Conservation (phyloP, 1,139 yeast species). For the Blastobotrys arbuscula region DNA sequence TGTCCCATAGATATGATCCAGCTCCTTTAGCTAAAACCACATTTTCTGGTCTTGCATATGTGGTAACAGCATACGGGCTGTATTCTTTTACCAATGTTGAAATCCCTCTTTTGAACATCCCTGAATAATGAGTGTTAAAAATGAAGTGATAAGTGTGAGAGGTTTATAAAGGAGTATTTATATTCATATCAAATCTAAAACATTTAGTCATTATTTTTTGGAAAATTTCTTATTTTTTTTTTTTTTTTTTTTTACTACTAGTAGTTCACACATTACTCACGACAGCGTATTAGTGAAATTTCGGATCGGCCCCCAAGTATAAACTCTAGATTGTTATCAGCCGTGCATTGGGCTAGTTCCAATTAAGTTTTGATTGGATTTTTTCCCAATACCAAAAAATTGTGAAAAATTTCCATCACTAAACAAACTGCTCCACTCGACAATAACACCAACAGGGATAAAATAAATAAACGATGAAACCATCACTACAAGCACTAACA, state of each 20-base stretch:
- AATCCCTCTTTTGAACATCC: slow-evolving; percentile 6
- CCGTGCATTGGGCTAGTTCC: too few relatives aligned
- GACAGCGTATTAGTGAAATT: too few relatives aligned
- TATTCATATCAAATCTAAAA: not conserved
- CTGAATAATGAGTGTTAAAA: not conserved
- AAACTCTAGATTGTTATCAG: too few relatives aligned
- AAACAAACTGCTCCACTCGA: too few relatives aligned
- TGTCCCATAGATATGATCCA: slow-evolving; percentile 71
- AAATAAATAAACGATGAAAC: slow-evolving; percentile 18
- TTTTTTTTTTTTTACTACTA: not conserved
- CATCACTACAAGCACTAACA: slow-evolving; percentile 17
- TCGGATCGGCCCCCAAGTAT: too few relatives aligned
- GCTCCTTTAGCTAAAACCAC: slow-evolving; percentile 57
- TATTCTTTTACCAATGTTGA: slow-evolving; percentile 36
- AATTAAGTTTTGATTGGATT: too few relatives aligned
- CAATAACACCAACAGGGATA: not conserved
- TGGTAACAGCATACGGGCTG: slow-evolving; percentile 65
- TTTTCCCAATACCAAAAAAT: too few relatives aligned
- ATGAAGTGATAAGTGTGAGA: not conserved
- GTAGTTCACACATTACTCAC: too few relatives aligned
- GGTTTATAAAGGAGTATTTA: not conserved
- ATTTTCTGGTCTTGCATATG: slow-evolving; percentile 72
- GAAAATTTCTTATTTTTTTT: not conserved
- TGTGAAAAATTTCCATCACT: too few relatives aligned
- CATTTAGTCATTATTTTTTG: not conserved